Conservation (phyloP, 306 rosid genomes). For the Trifolium fragiferum region DNA sequence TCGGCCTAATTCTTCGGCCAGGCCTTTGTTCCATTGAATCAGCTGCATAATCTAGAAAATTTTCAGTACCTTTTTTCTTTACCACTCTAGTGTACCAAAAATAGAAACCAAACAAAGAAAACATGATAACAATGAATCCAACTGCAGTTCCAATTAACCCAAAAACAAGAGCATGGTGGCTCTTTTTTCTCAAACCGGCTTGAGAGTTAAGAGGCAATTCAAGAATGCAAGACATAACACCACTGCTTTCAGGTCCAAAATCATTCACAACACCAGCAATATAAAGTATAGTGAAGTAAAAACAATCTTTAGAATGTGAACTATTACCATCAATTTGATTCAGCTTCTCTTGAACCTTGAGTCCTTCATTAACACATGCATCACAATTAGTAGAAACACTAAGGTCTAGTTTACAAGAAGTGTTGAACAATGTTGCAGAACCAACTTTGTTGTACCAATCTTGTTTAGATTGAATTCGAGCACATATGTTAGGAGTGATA, state of each 20-base stretch:
- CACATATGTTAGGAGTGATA: conserved; percentile 56
- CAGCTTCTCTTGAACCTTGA: conserved; percentile 42
- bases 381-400: conserved; percentile 53
- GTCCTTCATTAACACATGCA: conserved; percentile 58
- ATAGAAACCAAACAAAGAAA: conserved; percentile 59
- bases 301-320: conserved; percentile 69
- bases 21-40: conserved; percentile 57
- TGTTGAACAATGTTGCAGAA: conserved; percentile 42
- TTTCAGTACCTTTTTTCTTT: conserved; percentile 31
- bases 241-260: conserved; percentile 67
- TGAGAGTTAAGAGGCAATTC: conserved; percentile 43
- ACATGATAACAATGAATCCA: conserved; percentile 43
- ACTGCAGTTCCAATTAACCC: conserved; percentile 62
- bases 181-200: conserved; percentile 39
- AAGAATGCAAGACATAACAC: conserved; percentile 61
- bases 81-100: conserved; percentile 56
- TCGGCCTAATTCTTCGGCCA: conserved; percentile 61
- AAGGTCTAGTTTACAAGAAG: conserved; percentile 68
- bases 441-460: conserved; percentile 69
- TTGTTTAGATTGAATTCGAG: conserved; percentile 49
- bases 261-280: conserved; percentile 78
- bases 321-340: conserved; percentile 60
- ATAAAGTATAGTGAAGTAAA: conserved; percentile 62
- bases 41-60: conserved; percentile 34
- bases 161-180: conserved; percentile 54